Conservation (phyloP, 2,329 filamentous ascomycete genomes). For the Pseudogymnoascus sp. region DNA sequence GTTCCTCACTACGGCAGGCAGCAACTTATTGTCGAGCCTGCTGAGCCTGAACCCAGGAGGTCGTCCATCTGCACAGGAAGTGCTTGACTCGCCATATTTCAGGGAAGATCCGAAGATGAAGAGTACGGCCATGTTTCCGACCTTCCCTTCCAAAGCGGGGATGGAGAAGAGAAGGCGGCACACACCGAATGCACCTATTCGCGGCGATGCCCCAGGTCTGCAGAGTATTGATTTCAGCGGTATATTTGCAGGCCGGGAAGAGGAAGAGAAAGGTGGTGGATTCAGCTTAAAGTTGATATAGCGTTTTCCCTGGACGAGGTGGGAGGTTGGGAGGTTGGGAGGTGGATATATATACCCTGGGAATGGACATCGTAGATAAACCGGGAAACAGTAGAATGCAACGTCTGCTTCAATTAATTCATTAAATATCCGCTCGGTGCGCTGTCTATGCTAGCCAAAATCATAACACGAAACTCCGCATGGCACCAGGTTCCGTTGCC, state of each 20-base stretch:
- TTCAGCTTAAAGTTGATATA: constrained; percentile 57
- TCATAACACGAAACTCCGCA: background rate
- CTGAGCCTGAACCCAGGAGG: constrained; percentile 65
- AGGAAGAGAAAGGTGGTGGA: constrained; percentile 57
- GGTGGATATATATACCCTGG: constrained; percentile 9
- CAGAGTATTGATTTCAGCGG: constrained; percentile 58
- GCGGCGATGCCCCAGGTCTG: constrained; percentile 55
- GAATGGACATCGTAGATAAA: background rate
- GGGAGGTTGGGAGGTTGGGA: background rate
- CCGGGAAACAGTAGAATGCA: background rate
- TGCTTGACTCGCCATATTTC: constrained; percentile 79
- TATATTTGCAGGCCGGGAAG: constrained; percentile 60
- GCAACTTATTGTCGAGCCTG: constrained; percentile 58
- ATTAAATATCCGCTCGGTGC: background rate
- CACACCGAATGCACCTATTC: constrained; percentile 74
- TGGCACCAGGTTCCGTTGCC: background rate
- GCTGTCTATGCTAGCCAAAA: constrained; percentile 1
- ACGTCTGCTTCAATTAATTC: background rate
- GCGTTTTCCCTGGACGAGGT: background rate
- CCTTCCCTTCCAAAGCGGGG: constrained; percentile 90
- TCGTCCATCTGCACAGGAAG: constrained; percentile 63
- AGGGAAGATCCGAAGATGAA: constrained; percentile 83
- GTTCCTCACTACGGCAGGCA: constrained; percentile 67
- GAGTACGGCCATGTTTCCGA: constrained; percentile 86
- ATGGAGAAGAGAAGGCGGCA: constrained; percentile 70